Percentiles rank a stretch among this genome's conserved stretches.
Conservation (phyloP, 345 rosid species). For the Eutrema japonicum region DNA sequence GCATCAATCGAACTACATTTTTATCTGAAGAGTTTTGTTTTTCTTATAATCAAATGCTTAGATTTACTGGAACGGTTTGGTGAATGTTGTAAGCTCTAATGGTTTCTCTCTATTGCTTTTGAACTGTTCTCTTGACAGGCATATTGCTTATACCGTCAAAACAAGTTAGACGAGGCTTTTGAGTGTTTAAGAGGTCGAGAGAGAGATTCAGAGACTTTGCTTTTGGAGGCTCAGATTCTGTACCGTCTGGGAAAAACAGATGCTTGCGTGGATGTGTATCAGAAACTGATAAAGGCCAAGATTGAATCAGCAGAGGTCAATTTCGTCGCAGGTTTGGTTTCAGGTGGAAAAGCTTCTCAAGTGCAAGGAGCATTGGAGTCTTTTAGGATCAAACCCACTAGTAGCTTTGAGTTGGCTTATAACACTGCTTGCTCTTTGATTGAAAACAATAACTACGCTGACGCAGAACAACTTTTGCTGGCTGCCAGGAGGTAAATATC, state of each 20-base stretch:
- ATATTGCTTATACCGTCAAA: constrained; percentile 89
- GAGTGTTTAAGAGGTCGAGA: constrained; percentile 59
- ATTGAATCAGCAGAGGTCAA: constrained; percentile 69
- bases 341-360: constrained; percentile 77
- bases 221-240: constrained; percentile 85
- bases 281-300: constrained; percentile 60
- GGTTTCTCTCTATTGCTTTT: neutral
- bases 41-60: neutral
- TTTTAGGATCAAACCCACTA: constrained; percentile 68
- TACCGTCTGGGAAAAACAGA: constrained; percentile 78
- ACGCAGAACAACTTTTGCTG: constrained; percentile 88
- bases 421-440: constrained; percentile 88
- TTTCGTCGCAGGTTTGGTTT: constrained; percentile 71
- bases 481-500: constrained; percentile 71
- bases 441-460: constrained; percentile 59
- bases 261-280: constrained; percentile 70
- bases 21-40: neutral
- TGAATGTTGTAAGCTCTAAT: neutral
- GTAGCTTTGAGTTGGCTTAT: constrained; percentile 83
- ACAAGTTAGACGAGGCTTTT: constrained; percentile 81
- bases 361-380: constrained; percentile 71
- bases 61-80: neutral
- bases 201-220: constrained; percentile 55
- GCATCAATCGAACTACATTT: constrained; percentile 19
- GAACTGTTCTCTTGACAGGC: constrained; percentile 51